Evolutionary conservation across 371 early-diverging fungal genomes (phyloP).

Genomic region (Mucor velutinosus): DNA sequence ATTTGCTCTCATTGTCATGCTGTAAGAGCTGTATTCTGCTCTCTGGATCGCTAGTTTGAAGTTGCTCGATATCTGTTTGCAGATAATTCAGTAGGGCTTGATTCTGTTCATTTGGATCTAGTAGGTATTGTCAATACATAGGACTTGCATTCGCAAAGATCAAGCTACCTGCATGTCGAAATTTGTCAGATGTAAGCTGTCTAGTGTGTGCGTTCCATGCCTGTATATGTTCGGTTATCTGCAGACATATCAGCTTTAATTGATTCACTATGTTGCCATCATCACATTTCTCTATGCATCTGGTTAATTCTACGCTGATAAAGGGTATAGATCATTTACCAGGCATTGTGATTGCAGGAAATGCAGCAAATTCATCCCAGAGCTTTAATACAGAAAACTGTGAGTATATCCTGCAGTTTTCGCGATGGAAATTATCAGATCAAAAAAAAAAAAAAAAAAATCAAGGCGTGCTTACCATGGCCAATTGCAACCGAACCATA

Average conservation of each 20-base stretch:
- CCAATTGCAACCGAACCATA: background rate
- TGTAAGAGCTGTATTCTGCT: background rate
- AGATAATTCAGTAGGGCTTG: background rate
- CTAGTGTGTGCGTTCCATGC: background rate
- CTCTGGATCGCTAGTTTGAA: background rate
- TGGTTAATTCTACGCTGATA: background rate
- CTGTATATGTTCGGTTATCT: background rate
- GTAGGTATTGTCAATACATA: background rate
- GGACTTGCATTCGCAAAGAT: background rate
- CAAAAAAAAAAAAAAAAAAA: background rate
- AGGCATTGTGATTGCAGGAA: background rate
- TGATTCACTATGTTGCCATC: background rate
- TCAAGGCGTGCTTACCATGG: conserved; percentile 4
- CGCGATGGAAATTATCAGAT: background rate
- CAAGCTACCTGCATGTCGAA: background rate
- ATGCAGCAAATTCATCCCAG: conserved; percentile 10
- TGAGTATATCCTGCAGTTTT: background rate
- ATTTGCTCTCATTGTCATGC: background rate
- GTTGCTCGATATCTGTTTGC: background rate
- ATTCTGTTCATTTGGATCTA: background rate
- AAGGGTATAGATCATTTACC: background rate
- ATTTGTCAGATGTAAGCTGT: background rate
- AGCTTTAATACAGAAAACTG: background rate
- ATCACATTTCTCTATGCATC: background rate
- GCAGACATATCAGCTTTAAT: background rate